These are phyloP conservation scores for Farysia itapuensis DNA, from an alignment of 1,284 basidiomycete genomes.

Conservation along the genomic window DNA sequence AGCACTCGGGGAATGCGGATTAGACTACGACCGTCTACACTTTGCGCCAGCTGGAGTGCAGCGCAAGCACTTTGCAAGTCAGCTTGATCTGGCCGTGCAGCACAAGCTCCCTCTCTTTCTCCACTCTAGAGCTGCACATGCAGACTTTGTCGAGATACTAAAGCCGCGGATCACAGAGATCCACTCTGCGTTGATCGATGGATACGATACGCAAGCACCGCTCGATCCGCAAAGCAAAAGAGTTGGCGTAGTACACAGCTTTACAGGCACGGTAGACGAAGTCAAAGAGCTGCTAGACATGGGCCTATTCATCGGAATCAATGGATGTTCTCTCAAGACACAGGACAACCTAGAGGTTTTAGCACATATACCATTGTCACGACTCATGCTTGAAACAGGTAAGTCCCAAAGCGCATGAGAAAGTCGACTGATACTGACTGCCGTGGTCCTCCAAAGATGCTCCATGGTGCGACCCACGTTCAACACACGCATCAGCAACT, in stretches of 20 bases:
- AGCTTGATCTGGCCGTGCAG: slow-evolving; percentile 73
- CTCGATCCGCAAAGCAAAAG: slow-evolving; percentile 8
- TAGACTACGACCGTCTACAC: slow-evolving; percentile 82
- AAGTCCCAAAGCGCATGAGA: slow-evolving; percentile 24
- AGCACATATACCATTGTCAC: slow-evolving; percentile 68
- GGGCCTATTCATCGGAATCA: slow-evolving; percentile 67
- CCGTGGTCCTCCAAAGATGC: slow-evolving; percentile 49
- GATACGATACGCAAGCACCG: background rate
- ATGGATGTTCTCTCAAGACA: slow-evolving; percentile 83
- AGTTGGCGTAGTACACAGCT: slow-evolving; percentile 75
- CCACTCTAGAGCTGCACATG: slow-evolving; percentile 71
- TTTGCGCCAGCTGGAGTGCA: slow-evolving; percentile 72
- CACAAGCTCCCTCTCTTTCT: slow-evolving; percentile 79
- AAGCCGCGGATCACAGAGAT: slow-evolving; percentile 17
- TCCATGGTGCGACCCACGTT: slow-evolving; percentile 76
- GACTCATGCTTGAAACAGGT: slow-evolving; percentile 78
- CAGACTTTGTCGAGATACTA: slow-evolving; percentile 73
- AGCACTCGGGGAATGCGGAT: slow-evolving; percentile 81
- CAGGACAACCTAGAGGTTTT: slow-evolving; percentile 70
- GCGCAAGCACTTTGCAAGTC: slow-evolving; percentile 71
- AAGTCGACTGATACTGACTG: no score
- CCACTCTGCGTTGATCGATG: slow-evolving; percentile 1
- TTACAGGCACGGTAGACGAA: slow-evolving; percentile 74
- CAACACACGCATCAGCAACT: slow-evolving; percentile 72
- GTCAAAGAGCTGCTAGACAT: slow-evolving; percentile 68